phyloP scores from a whole-genome alignment of 2,329 filamentous ascomycete genomes.

The Botrytis galanthina region DNA sequence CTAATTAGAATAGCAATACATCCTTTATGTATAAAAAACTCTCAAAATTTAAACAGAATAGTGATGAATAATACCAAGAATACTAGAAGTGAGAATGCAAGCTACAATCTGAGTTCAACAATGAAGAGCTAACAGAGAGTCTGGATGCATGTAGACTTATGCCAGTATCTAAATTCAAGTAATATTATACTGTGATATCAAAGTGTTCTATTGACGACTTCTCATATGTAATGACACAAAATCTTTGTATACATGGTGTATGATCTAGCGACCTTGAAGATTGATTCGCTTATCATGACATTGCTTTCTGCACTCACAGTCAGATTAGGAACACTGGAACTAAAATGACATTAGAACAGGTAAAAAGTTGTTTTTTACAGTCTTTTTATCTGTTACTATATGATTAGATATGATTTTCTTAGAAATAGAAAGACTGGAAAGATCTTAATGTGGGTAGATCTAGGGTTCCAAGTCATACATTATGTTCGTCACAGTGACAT shows the following conservation, averaged over 20 bases:
- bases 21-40: rapidly evolving
- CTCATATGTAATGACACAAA: background rate
- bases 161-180: background rate
- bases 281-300: background rate
- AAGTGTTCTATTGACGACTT: rapidly evolving
- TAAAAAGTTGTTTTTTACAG: background rate
- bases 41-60: rapidly evolving
- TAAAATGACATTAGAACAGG: background rate
- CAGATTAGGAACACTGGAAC: background rate
- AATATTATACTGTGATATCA: rapidly evolving
- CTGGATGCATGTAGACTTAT: no score
- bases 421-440: no score
- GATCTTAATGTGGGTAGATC: rapidly evolving
- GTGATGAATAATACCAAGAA: background rate
- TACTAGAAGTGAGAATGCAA: background rate
- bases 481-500: background rate
- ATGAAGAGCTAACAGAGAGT: background rate
- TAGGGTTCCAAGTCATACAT: background rate
- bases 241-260: background rate
- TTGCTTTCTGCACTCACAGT: background rate
- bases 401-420: background rate
- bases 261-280: background rate
- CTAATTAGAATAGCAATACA: background rate
- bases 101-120: background rate
- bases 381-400: background rate